Conservation (phyloP, 2,329 filamentous ascomycete genomes). For the Cladosporium phlei region DNA sequence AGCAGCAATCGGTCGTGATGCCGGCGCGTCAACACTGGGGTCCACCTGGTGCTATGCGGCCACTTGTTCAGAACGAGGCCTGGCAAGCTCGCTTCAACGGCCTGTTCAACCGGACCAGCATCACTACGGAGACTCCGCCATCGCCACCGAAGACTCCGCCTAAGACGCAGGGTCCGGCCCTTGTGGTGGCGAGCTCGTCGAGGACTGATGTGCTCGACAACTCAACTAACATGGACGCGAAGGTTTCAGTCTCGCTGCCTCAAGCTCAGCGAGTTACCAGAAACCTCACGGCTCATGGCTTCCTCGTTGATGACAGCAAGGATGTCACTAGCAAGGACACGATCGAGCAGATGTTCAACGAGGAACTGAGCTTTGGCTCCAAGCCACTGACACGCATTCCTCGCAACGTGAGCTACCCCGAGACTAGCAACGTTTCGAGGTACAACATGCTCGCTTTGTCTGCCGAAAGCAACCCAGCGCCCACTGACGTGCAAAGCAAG, state of each 20-base stretch:
- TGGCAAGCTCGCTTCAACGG: conserved; percentile 86
- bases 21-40: conserved; percentile 31
- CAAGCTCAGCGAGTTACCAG: conserved; percentile 13
- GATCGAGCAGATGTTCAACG: conserved; percentile 40
- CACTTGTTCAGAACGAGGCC: conserved; percentile 45
- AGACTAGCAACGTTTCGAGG: conserved; percentile 9
- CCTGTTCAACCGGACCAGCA: conserved; percentile 60
- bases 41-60: conserved; percentile 32
- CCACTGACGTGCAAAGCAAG: conserved; percentile 14
- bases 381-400: conserved; percentile 34
- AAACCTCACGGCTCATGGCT: conserved; percentile 12
- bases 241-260: conserved; percentile 72
- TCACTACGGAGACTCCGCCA: conserved; percentile 37
- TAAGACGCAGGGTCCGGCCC: conserved; percentile 44
- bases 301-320: conserved; percentile 29
- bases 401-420: conserved; percentile 21
- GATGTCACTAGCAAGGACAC: conserved; percentile 38
- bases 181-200: conserved; percentile 57
- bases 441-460: conserved; percentile 21
- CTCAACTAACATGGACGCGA: conserved; percentile 48
- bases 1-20: conserved; percentile 36
- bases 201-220: conserved; percentile 62
- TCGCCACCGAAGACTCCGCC: conserved; percentile 36
- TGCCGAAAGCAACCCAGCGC: conserved; percentile 14
- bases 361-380: conserved; percentile 45